These are phyloP conservation scores for Keqinozyma sinolaborantium DNA, from an alignment of 1,139 yeast species.

Conservation along the genomic window DNA sequence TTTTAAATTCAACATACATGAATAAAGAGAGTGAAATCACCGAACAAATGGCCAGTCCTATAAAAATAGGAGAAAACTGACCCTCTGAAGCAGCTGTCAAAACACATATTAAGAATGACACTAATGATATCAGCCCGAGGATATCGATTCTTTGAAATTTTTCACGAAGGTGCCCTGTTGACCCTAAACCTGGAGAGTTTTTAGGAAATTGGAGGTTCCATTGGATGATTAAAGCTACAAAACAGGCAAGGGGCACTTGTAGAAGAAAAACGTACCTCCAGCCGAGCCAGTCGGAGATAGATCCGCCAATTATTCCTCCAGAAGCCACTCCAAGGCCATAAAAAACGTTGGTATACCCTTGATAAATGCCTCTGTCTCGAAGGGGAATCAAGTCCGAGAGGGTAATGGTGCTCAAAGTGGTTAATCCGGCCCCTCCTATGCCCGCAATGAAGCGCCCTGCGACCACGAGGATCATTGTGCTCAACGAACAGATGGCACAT, in stretches of 20 bases:
- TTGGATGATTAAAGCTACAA: constrained; percentile 39
- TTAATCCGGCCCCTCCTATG: constrained; percentile 22
- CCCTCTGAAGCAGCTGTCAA: constrained; percentile 59
- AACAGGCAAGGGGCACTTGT: constrained; percentile 54
- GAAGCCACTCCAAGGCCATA: constrained; percentile 14
- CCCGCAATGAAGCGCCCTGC: constrained; percentile 18
- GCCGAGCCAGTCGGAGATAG: constrained; percentile 11
- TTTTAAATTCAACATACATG: constrained; percentile 50
- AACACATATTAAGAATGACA: constrained; percentile 45
- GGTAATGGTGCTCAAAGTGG: constrained; percentile 17
- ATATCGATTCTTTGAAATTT: constrained; percentile 62
- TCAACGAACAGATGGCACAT: constrained; percentile 18
- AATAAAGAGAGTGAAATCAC: constrained; percentile 23
- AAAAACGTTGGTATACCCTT: constrained; percentile 14
- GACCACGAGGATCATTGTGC: constrained; percentile 2
- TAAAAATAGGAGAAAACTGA: constrained; percentile 36
- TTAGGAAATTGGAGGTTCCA: constrained; percentile 38
- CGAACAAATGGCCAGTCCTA: constrained; percentile 19
- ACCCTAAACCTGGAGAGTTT: constrained; percentile 46
- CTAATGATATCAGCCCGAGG: constrained; percentile 60
- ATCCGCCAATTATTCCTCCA: constrained; percentile 16
- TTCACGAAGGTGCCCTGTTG: constrained; percentile 26
- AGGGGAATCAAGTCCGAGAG: constrained; percentile 19
- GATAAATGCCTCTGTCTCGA: constrained; percentile 16
- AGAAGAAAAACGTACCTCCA: constrained; percentile 19